Conservation (phyloP, 2,329 filamentous ascomycete species). For the Aspergillus candidus region DNA sequence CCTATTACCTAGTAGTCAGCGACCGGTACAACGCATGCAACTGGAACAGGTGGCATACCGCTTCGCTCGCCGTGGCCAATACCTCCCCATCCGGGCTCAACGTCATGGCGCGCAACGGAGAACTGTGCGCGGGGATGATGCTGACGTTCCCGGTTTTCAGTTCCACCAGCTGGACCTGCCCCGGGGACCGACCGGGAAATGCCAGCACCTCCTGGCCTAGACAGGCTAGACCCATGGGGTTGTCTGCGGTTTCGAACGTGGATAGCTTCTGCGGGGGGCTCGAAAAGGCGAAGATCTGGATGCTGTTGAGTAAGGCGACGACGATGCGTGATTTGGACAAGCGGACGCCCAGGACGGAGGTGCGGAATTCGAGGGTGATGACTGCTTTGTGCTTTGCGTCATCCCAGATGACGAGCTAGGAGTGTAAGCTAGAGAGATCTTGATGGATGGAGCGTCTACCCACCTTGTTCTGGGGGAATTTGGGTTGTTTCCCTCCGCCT, state of each 20-base stretch:
- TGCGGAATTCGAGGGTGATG: constrained; percentile 71
- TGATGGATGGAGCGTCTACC: constrained; percentile 1
- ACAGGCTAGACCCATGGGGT: constrained; percentile 72
- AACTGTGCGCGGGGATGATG: constrained; percentile 87
- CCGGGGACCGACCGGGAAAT: constrained; percentile 79
- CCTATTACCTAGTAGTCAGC: constrained; percentile 42
- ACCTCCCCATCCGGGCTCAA: constrained; percentile 74
- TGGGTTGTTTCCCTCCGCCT: constrained; percentile 77
- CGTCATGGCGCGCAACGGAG: constrained; percentile 68
- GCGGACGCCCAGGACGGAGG: constrained; percentile 72
- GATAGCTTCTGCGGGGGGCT: constrained; percentile 64
- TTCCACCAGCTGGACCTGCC: constrained; percentile 85
- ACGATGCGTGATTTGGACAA: constrained; percentile 70
- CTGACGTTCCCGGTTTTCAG: constrained; percentile 73
- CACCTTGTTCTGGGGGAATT: constrained; percentile 82
- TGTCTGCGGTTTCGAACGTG: constrained; percentile 79
- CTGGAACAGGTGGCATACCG: constrained; percentile 37
- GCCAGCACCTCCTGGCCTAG: constrained; percentile 67
- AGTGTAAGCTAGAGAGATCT: background rate
- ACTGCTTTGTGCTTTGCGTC: constrained; percentile 70
- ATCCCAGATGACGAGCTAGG: constrained; percentile 77
- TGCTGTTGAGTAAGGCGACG: constrained; percentile 73
- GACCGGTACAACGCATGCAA: constrained; percentile 3
- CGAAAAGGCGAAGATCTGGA: constrained; percentile 74
- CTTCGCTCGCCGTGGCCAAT: constrained; percentile 85